These are phyloP conservation scores for Globisporangium ultimum DNA, from an alignment of 352 stramenopile genomes.

Conservation along the genomic window DNA sequence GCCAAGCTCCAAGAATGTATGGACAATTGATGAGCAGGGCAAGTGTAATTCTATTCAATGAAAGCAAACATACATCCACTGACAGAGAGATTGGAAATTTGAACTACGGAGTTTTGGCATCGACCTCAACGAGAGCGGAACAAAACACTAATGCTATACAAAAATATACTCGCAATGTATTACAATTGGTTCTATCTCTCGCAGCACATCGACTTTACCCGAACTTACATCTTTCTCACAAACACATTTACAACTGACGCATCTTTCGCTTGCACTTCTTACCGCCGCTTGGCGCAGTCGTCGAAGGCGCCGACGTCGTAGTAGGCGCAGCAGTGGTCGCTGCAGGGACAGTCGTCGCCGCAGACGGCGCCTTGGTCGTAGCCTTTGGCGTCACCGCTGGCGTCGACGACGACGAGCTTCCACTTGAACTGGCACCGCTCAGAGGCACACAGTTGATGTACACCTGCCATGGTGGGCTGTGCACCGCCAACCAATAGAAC, in stretches of 20 bases:
- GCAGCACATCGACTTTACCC: too few species aligned
- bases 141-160: neutral
- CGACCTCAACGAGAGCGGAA: too few species aligned
- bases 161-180: neutral
- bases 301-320: neutral
- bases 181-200: too few species aligned
- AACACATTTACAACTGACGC: neutral
- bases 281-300: neutral
- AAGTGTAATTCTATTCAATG: too few species aligned
- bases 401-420: neutral
- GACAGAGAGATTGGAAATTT: too few species aligned
- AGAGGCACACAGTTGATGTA: slow-evolving; percentile 17
- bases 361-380: neutral
- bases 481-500: slow-evolving; percentile 18
- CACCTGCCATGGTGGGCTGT: slow-evolving; percentile 15
- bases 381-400: neutral
- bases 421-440: neutral
- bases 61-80: too few species aligned
- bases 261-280: slow-evolving; percentile 8
- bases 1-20: too few species aligned
- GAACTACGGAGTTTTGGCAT: too few species aligned
- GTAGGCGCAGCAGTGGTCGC: neutral
- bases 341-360: neutral
- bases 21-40: too few species aligned
- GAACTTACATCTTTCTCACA: too few species aligned